These are phyloP conservation scores for Tricholoma flavovirens DNA, from an alignment of 768 basidiomycete species.

Conservation along the genomic window DNA sequence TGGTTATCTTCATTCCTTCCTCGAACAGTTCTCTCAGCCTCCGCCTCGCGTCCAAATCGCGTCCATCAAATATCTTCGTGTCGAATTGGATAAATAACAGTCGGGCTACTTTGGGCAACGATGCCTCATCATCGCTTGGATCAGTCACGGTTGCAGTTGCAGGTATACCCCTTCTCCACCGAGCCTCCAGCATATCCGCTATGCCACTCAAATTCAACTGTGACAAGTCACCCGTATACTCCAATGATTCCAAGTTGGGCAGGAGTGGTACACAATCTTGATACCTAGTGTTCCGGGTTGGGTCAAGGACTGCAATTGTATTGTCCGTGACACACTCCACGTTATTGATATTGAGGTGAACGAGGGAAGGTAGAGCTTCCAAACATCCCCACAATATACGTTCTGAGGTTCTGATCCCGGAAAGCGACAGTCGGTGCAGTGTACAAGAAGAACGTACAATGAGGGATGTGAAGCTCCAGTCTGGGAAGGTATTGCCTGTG, in stretches of 20 bases:
- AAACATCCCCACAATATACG: slow-evolving; percentile 16
- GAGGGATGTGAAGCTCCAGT: slow-evolving; percentile 17
- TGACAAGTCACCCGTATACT: slow-evolving; percentile 6
- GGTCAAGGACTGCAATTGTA: slow-evolving; percentile 11
- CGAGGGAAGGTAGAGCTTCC: slow-evolving; percentile 9
- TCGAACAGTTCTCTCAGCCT: background rate
- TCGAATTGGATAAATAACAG: background rate
- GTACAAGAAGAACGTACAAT: slow-evolving; percentile 11
- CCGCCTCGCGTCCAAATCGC: background rate
- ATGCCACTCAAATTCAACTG: slow-evolving; percentile 5
- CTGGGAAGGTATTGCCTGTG: slow-evolving; percentile 15
- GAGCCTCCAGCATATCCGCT: slow-evolving; percentile 8
- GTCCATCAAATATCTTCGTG: background rate
- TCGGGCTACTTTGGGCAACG: background rate
- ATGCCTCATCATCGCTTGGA: background rate
- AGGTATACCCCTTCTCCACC: slow-evolving; percentile 4
- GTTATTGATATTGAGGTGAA: slow-evolving; percentile 8
- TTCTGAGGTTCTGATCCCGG: slow-evolving; percentile 13
- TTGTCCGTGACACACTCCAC: slow-evolving; percentile 12
- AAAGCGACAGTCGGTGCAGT: slow-evolving; percentile 12
- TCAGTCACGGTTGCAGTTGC: too few relatives aligned
- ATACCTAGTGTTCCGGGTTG: slow-evolving; percentile 7
- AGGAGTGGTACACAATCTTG: slow-evolving; percentile 1
- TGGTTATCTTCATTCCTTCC: background rate
- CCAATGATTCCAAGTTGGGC: slow-evolving; percentile 7